phyloP scores from a whole-genome alignment of 2,329 filamentous ascomycete genomes.

The Exophiala viscosa region DNA sequence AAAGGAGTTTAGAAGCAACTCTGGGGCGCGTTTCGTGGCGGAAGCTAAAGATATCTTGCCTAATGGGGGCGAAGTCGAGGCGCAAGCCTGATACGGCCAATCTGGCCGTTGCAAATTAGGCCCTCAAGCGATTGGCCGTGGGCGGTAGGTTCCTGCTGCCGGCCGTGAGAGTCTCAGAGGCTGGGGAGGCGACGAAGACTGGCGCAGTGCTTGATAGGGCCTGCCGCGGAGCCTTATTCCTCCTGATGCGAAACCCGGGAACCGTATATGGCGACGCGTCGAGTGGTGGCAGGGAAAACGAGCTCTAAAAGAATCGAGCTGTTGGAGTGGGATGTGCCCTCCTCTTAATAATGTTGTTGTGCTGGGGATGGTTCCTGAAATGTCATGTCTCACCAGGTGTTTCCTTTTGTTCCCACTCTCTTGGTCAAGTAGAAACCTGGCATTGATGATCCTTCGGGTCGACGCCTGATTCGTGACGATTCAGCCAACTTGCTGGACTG shows the following conservation, averaged over 20 bases:
- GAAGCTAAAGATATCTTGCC: constrained; percentile 24
- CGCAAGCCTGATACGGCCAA: constrained; percentile 22
- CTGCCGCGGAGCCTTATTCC: constrained; percentile 9
- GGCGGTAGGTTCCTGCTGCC: constrained; percentile 6
- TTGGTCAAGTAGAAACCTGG: constrained; percentile 4
- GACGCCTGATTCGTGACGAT: constrained; percentile 20
- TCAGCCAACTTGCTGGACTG: constrained; percentile 6
- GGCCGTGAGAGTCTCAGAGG: constrained; percentile 1
- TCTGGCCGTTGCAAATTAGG: constrained; percentile 7
- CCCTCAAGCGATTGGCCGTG: constrained; percentile 12
- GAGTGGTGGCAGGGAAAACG: constrained; percentile 11
- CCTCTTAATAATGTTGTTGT: constrained; percentile 3
- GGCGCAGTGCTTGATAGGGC: constrained; percentile 3
- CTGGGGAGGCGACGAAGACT: not conserved
- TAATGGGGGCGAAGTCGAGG: constrained; percentile 24
- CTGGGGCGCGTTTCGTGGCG: constrained; percentile 16
- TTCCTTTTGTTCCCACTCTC: constrained; percentile 15
- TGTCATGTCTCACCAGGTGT: constrained; percentile 19
- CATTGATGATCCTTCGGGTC: constrained; percentile 5
- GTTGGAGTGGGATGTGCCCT: not conserved
- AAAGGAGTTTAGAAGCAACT: constrained; percentile 15
- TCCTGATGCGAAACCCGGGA: not conserved
- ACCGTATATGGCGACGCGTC: not conserved
- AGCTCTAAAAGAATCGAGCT: constrained; percentile 1
- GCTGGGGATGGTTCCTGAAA: not conserved